Percentiles rank a stretch among this genome's conserved stretches.
Evolutionary conservation across 805 yeast species (phyloP).

Genomic region (Monosporozyma solicola): DNA sequence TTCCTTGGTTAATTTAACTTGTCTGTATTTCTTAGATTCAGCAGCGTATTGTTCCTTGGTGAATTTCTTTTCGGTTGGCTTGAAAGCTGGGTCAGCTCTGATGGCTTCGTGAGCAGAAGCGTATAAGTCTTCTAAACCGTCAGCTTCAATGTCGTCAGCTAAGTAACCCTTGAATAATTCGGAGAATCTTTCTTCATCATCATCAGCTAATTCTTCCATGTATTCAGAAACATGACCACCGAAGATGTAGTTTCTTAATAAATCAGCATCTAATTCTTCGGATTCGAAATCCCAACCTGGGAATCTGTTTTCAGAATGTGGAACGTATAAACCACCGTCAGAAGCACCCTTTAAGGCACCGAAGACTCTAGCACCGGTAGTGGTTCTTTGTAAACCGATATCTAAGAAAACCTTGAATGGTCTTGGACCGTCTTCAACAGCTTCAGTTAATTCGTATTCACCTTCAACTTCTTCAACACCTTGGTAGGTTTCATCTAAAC

Average conservation of each 20-base stretch:
- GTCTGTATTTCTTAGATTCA: constrained; percentile 87
- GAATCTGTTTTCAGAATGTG: constrained; percentile 99
- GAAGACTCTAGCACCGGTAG: constrained; percentile 99
- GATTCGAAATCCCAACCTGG: constrained; percentile 99
- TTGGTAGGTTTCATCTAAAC: constrained; percentile 92
- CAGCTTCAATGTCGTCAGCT: constrained; percentile 96
- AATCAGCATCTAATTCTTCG: constrained; percentile 96
- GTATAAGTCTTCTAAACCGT: constrained; percentile 93
- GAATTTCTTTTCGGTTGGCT: constrained; percentile 85
- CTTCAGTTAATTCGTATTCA: constrained; percentile 97
- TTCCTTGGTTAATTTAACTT: constrained; percentile 78
- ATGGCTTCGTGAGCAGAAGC: constrained; percentile 87
- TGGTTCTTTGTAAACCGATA: constrained; percentile 99
- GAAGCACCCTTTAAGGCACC: constrained; percentile 99
- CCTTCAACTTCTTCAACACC: constrained; percentile 99
- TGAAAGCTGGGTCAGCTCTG: constrained; percentile 91
- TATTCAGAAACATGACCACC: constrained; percentile 99
- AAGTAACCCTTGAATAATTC: constrained; percentile 93
- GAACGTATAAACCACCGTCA: constrained; percentile 98
- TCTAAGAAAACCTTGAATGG: constrained; percentile 99
- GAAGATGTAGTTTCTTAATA: constrained; percentile 96
- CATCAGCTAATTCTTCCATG: constrained; percentile 99
- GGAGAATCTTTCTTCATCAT: constrained; percentile 99
- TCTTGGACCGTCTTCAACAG: constrained; percentile 98
- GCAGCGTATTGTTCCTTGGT: constrained; percentile 98